phyloP scores from a whole-genome alignment of 805 yeast genomes.

The Kuraishia borneana region DNA sequence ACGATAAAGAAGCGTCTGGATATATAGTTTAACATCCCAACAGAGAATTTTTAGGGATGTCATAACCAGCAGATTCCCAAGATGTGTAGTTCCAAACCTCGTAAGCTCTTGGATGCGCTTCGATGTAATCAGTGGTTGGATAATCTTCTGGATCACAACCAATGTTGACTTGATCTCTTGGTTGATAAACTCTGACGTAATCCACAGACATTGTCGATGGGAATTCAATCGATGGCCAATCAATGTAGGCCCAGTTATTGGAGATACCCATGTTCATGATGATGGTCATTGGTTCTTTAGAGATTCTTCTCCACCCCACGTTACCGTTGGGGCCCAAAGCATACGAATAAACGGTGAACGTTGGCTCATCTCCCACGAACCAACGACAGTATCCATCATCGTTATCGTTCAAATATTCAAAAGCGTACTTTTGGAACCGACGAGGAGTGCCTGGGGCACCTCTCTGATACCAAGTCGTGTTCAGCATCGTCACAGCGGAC shows the following conservation, averaged over 20 bases:
- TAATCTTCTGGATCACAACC: constrained; percentile 82
- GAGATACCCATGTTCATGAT: constrained; percentile 84
- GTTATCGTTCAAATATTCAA: constrained; percentile 66
- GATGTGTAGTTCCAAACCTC: constrained; percentile 53
- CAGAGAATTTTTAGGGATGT: constrained; percentile 49
- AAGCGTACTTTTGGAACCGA: constrained; percentile 63
- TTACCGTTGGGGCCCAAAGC: constrained; percentile 90
- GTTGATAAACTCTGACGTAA: constrained; percentile 89
- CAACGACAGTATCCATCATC: constrained; percentile 69
- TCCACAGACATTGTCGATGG: constrained; percentile 73
- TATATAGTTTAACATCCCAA: constrained; percentile 17
- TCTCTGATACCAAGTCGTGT: constrained; percentile 70
- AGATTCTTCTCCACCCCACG: constrained; percentile 67
- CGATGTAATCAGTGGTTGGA: constrained; percentile 82
- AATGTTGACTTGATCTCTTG: constrained; percentile 41
- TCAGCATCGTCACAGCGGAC: constrained; percentile 71
- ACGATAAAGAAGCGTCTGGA: not conserved
- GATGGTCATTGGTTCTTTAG: constrained; percentile 90
- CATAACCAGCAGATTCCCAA: constrained; percentile 72
- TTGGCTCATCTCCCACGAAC: constrained; percentile 76
- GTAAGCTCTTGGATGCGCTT: constrained; percentile 60
- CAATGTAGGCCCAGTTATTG: constrained; percentile 86
- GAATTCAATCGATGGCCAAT: constrained; percentile 73
- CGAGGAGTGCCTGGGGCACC: constrained; percentile 33
- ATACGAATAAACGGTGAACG: constrained; percentile 59